These are phyloP conservation scores for Colletotrichum tofieldiae DNA, from an alignment of 2,329 filamentous ascomycete species.

Conservation along the genomic window DNA sequence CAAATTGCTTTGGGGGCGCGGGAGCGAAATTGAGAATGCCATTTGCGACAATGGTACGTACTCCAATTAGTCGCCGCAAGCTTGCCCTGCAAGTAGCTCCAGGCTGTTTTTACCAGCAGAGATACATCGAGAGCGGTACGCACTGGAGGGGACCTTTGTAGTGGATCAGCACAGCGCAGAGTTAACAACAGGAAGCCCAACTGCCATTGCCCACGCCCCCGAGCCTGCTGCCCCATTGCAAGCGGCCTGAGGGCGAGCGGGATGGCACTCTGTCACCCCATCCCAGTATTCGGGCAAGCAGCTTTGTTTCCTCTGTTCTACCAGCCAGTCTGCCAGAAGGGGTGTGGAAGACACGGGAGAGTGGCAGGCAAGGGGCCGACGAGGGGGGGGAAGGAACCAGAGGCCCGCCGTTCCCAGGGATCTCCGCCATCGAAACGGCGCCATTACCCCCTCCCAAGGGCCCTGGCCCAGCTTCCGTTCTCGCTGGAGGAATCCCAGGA, in stretches of 20 bases:
- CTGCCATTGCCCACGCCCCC: neutral
- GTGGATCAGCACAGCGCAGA: neutral
- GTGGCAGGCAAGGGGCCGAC: constrained; percentile 15
- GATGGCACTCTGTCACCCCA: constrained; percentile 1
- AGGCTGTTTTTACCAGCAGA: neutral
- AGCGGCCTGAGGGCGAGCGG: constrained; percentile 12
- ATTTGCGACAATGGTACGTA: constrained; percentile 3
- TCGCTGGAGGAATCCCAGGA: constrained; percentile 3
- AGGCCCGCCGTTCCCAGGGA: constrained; percentile 15
- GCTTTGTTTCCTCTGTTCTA: neutral
- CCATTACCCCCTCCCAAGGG: constrained; percentile 8
- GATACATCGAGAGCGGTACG: neutral
- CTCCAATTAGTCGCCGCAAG: neutral
- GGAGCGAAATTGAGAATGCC: constrained; percentile 17
- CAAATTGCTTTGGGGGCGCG: constrained; percentile 16
- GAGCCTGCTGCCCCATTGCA: neutral
- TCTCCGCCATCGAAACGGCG: constrained; percentile 26
- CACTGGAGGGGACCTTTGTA: neutral
- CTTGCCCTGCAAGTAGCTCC: neutral
- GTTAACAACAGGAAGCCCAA: neutral
- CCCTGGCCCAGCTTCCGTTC: constrained; percentile 14
- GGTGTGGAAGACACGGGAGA: constrained; percentile 7
- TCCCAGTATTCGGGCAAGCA: neutral
- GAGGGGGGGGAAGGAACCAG: neutral
- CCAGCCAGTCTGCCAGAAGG: neutral